Evolutionary conservation across 192 early-diverging fungal species (phyloP), one percentile per base, ranked within the genome.

Genomic region (Coemansia sp.): DNA sequence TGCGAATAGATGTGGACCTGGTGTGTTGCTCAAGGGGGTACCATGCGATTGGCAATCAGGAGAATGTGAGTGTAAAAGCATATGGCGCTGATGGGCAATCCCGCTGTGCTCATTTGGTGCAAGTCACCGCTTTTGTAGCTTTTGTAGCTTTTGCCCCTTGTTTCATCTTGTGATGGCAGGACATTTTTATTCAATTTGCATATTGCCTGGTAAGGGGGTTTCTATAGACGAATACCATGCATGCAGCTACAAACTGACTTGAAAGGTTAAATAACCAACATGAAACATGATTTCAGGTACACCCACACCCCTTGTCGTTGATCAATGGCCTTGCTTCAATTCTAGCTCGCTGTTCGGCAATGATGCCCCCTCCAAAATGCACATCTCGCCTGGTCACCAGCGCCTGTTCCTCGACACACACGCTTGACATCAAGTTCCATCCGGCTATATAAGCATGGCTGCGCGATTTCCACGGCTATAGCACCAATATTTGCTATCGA

Each of bases 1-100:
- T 51, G 47, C n/a, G 47, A 51, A 51, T 51, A 51, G 54, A 57
- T 57, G 54, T 31, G 54, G 54, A 13, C 27, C 11, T 16, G 27
- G 42, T 16, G 42, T 6, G 20, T 18, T 51, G 47, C 47, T 51
- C 47, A 51, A 51, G 54, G 24, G 54, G 54, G 24, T 51, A 51
- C 49, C 49, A 20, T 9, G 49, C 7, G 9, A 51, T 22, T 22
- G 54, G 29, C 24, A 29, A 31, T 33, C 54, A 7, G 51, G 54
- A 57, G 54, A 57, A 16, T 27, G 54, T 31, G 12, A 27, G 24
- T 12, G 54, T 0, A 57, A 27, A 57, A 29, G 24, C 54, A 31
- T 29, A 15, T 16, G n/a, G 8, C 24, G 4, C 54, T 15, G 54
- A 12, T 31, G 54, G 54, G 54, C 13, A 57, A 29, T 57, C 27